Percentiles rank a stretch among this genome's conserved stretches.
Conservation (phyloP, 148 eudicot genomes). For the Mesembryanthemum crystallinum region DNA sequence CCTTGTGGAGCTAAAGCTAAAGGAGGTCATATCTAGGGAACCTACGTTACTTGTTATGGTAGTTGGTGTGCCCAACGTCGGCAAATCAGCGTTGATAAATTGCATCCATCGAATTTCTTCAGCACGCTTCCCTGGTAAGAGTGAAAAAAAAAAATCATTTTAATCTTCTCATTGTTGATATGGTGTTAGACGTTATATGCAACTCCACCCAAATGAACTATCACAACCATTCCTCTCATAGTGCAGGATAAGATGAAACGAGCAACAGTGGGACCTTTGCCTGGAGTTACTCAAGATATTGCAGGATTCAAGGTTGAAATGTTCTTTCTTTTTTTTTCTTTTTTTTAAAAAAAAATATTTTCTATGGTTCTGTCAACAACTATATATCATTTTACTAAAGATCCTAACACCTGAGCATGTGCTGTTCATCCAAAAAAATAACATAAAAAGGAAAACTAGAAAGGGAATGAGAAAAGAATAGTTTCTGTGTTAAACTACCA, state of each 20-base stretch:
- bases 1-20: constrained; percentile 85
- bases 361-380: background rate
- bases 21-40: constrained; percentile 75
- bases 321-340: background rate
- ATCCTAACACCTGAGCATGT: background rate
- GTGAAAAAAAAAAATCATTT: background rate
- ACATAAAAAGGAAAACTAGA: background rate
- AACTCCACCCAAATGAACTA: constrained; percentile 18
- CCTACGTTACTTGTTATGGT: constrained; percentile 96
- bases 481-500: no score
- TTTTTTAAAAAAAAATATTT: no score
- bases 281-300: constrained; percentile 99
- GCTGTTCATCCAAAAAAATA: background rate
- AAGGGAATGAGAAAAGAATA: background rate
- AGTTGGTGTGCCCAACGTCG: constrained; percentile 96
- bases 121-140: constrained; percentile 75
- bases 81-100: constrained; percentile 92
- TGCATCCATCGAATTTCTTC: constrained; percentile 82
- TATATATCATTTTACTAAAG: background rate
- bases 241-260: constrained; percentile 80
- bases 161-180: background rate
- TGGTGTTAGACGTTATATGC: background rate
- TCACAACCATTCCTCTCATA: constrained; percentile 42
- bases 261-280: constrained; percentile 94
- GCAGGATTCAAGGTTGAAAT: constrained; percentile 83